Conservation (phyloP, 163 green algal species). For the Trebouxiophyceae sp. region DNA sequence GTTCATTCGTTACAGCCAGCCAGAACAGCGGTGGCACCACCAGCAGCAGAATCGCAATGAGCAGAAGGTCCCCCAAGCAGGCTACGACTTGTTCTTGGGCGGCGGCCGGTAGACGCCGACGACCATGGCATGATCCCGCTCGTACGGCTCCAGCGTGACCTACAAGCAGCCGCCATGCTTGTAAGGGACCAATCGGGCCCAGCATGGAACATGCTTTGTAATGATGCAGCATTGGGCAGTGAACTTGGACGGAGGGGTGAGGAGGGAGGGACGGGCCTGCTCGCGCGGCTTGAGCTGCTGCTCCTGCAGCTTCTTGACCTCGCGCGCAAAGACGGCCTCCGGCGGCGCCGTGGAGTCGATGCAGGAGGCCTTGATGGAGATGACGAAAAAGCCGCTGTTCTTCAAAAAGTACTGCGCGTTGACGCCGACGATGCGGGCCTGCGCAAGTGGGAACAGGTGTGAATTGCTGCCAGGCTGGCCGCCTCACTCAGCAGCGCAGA, state of each 20-base stretch:
- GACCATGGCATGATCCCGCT: conserved; percentile 98
- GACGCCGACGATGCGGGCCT: conserved; percentile 91
- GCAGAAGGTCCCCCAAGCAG: too few species aligned
- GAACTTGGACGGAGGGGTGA: too few species aligned
- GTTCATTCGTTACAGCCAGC: too few species aligned
- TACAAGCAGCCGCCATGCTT: too few species aligned
- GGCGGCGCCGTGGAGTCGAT: conserved; percentile 97
- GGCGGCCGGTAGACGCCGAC: conserved; percentile 73
- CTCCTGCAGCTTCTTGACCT: conserved; percentile 99
- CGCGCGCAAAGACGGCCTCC: conserved; percentile 96
- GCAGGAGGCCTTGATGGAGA: conserved; percentile 98
- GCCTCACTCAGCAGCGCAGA: too few species aligned
- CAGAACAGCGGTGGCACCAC: too few species aligned
- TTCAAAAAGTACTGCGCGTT: conserved; percentile 99
- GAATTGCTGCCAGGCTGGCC: too few species aligned
- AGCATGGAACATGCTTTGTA: too few species aligned
- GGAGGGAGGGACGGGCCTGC: conserved; percentile 71
- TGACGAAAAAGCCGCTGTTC: conserved; percentile 96
- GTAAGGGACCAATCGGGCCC: too few species aligned
- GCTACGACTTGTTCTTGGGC: conserved; percentile 11
- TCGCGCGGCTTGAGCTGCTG: conserved; percentile 97
- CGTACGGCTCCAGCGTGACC: conserved; percentile 98
- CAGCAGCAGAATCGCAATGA: too few species aligned
- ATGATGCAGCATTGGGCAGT: too few species aligned
- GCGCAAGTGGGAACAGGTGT: too few species aligned